These are phyloP conservation scores for Thielaviopsis ethacetica DNA, from an alignment of 2,329 filamentous ascomycete genomes.

Conservation along the genomic window DNA sequence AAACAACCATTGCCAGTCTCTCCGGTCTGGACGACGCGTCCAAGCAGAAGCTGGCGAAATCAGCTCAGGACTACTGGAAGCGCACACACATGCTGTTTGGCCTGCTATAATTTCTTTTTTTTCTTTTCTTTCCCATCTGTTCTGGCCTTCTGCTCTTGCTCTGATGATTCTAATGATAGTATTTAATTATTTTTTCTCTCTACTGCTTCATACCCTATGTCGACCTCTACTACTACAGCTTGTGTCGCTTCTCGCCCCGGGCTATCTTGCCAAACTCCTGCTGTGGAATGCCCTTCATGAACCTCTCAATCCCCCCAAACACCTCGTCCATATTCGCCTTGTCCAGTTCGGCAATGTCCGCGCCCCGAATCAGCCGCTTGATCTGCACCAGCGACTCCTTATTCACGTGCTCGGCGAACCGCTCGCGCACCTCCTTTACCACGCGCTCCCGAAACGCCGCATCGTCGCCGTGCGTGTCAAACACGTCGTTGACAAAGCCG, in stretches of 20 bases:
- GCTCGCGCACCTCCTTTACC: constrained; percentile 62
- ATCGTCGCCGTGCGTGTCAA: constrained; percentile 45
- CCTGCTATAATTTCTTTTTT: constrained; percentile 35
- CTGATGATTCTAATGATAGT: not conserved
- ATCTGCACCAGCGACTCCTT: constrained; percentile 66
- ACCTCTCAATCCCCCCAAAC: constrained; percentile 69
- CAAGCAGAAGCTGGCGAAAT: constrained; percentile 31
- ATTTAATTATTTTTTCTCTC: not conserved
- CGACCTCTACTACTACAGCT: constrained; percentile 53
- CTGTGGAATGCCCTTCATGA: constrained; percentile 67
- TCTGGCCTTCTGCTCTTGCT: not conserved
- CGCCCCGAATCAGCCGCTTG: constrained; percentile 65
- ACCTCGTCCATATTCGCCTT: constrained; percentile 68
- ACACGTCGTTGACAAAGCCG: constrained; percentile 78
- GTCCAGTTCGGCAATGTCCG: constrained; percentile 58
- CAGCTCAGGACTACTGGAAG: constrained; percentile 65
- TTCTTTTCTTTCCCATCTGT: not conserved
- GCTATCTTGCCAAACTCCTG: constrained; percentile 77
- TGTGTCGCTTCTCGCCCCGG: constrained; percentile 82
- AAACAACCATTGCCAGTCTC: constrained; percentile 27
- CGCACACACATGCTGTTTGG: constrained; percentile 71
- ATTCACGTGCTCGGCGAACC: constrained; percentile 64
- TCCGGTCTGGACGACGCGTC: constrained; percentile 28
- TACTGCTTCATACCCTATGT: not conserved
- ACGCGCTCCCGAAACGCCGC: constrained; percentile 56